These are phyloP conservation scores for Geranomyces michiganensis DNA, from an alignment of 192 early-diverging fungal species.

Conservation along the genomic window DNA sequence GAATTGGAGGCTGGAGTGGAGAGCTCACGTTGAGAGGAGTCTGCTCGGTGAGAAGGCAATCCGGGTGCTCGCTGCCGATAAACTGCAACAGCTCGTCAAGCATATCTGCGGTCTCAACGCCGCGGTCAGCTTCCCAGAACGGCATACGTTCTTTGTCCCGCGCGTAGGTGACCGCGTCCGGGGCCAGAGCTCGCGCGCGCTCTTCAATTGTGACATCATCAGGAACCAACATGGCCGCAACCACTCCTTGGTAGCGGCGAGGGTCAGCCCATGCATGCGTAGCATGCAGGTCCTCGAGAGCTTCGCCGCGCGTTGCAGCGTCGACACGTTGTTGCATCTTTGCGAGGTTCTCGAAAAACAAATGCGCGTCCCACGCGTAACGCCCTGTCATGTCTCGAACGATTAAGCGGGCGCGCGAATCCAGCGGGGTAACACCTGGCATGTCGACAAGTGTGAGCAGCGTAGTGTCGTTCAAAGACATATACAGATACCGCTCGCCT, in stretches of 20 bases:
- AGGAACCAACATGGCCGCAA: conserved; percentile 18
- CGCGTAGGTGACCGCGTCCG: conserved; percentile 36
- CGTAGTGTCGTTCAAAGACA: conserved; percentile 72
- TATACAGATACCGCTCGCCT: conserved; percentile 62
- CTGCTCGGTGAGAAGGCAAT: conserved; percentile 52
- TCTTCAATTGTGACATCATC: conserved; percentile 36
- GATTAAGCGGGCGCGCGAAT: conserved; percentile 61
- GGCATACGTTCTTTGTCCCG: conserved; percentile 35
- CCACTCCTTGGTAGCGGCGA: conserved; percentile 33
- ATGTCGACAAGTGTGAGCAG: conserved; percentile 74
- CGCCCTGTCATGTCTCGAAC: conserved; percentile 77
- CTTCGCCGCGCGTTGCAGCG: not conserved
- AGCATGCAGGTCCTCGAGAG: not conserved
- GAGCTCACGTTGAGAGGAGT: conserved; percentile 38
- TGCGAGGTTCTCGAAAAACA: conserved; percentile 65
- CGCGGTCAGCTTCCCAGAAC: conserved; percentile 43
- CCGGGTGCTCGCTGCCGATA: conserved; percentile 63
- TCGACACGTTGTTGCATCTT: conserved; percentile 38
- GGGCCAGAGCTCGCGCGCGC: not conserved
- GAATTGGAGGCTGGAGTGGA: conserved; percentile 45
- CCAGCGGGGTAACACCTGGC: conserved; percentile 43
- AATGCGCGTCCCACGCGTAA: conserved; percentile 77
- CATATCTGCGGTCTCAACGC: conserved; percentile 53
- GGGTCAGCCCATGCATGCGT: conserved; percentile 13
- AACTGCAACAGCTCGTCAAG: conserved; percentile 57